Evolutionary conservation across 164 flowering plant species (phyloP).

Genomic region (Macadamia tetraphylla): DNA sequence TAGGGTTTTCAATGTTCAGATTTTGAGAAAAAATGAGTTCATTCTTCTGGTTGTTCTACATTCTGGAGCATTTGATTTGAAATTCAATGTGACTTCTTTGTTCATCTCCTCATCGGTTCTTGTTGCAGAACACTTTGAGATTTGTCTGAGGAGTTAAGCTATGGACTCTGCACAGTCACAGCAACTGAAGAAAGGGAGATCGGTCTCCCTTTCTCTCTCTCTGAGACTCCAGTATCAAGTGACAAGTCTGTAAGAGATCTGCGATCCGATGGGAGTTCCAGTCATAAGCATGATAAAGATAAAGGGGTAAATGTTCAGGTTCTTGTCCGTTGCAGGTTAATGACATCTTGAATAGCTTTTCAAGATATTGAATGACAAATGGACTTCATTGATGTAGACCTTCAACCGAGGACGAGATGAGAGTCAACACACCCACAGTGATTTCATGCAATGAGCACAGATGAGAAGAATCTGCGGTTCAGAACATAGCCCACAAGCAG

Average conservation of each 20-base stretch:
- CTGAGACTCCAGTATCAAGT: slow-evolving; percentile 75
- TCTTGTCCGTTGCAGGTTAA: slow-evolving; percentile 86
- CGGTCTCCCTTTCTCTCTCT: slow-evolving; percentile 64
- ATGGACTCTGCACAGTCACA: slow-evolving; percentile 39
- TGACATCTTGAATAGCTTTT: not conserved
- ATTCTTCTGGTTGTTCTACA: not conserved
- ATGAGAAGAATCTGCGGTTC: slow-evolving; percentile 83
- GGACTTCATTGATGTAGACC: slow-evolving; percentile 53
- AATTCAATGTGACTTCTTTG: not conserved
- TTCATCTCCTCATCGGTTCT: not conserved
- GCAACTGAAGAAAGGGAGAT: slow-evolving; percentile 52
- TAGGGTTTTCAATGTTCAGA: not conserved
- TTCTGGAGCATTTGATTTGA: slow-evolving; percentile 5
- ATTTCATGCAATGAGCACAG: slow-evolving; percentile 76
- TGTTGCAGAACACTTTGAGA: slow-evolving; percentile 12
- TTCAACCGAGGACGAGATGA: slow-evolving; percentile 78
- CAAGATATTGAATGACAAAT: not conserved
- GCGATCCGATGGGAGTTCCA: slow-evolving; percentile 57
- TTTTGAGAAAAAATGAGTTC: not conserved
- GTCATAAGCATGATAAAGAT: slow-evolving; percentile 63
- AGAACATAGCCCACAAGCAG: slow-evolving; percentile 91
- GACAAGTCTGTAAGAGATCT: slow-evolving; percentile 78
- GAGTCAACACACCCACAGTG: slow-evolving; percentile 79
- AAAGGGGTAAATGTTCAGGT: slow-evolving; percentile 98
- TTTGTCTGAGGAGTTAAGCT: slow-evolving; percentile 7